Percentiles rank a stretch among this genome's conserved stretches.
These are phyloP conservation scores for Aspergillus novofumigatus DNA, from an alignment of 2,329 filamentous ascomycete species.

Conservation along the genomic window DNA sequence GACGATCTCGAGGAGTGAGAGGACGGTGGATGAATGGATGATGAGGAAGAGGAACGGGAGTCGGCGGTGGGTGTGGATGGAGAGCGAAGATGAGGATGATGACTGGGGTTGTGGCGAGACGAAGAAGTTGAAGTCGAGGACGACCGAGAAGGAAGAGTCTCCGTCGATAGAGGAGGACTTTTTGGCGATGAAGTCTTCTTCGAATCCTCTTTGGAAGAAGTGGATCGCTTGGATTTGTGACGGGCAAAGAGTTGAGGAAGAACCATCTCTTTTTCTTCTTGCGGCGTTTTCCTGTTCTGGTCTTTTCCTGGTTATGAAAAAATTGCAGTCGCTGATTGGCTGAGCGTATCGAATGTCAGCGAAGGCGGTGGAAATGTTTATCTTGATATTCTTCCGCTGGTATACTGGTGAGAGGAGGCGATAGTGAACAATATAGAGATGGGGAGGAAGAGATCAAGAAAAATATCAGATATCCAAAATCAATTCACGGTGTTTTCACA, in stretches of 20 bases:
- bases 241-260: slow-evolving; percentile 38
- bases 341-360: slow-evolving; percentile 31
- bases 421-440: slow-evolving; percentile 9
- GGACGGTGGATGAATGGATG: slow-evolving; percentile 6
- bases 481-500: background rate
- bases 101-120: slow-evolving; percentile 6
- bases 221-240: slow-evolving; percentile 19
- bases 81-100: slow-evolving; percentile 2
- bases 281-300: slow-evolving; percentile 11
- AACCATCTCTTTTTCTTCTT: slow-evolving; percentile 28
- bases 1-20: slow-evolving; percentile 19
- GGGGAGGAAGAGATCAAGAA: slow-evolving; percentile 14
- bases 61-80: slow-evolving; percentile 6
- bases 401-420: slow-evolving; percentile 1
- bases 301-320: background rate
- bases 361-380: slow-evolving; percentile 37
- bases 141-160: background rate
- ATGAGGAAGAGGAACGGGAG: slow-evolving; percentile 1
- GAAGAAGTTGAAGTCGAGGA: slow-evolving; percentile 1
- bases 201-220: slow-evolving; percentile 8
- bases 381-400: background rate
- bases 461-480: slow-evolving; percentile 8
- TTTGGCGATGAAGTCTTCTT: background rate
- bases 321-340: slow-evolving; percentile 16
- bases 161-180: slow-evolving; percentile 1